A percentile compares a stretch with the other conserved stretches of the same genome.
Conservation (phyloP, 495 filamentous ascomycete genomes). For the Talaromyces ruber region DNA sequence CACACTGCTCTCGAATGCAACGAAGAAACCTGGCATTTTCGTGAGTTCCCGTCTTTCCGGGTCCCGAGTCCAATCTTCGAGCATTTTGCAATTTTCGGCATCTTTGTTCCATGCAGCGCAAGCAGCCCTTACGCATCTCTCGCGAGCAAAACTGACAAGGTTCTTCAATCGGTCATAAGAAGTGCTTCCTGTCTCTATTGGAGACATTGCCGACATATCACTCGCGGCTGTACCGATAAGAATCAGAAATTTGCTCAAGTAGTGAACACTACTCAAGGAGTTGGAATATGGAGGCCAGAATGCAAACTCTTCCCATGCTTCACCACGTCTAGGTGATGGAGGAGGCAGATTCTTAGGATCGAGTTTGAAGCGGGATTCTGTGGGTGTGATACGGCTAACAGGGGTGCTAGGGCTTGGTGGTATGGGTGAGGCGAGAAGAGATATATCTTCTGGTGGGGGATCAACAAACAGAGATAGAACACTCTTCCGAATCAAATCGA, state of each 20-base stretch:
- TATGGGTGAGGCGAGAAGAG: conserved; percentile 70
- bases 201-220: conserved; percentile 69
- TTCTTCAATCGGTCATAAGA: conserved; percentile 57
- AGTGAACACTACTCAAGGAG: conserved; percentile 78
- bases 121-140: conserved; percentile 70
- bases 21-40: conserved; percentile 77
- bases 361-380: conserved; percentile 67
- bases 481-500: conserved; percentile 71
- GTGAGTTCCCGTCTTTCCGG: conserved; percentile 74
- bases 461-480: conserved; percentile 79
- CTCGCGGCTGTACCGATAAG: conserved; percentile 77
- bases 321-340: conserved; percentile 64
- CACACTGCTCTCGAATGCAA: conserved; percentile 68
- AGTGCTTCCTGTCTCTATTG: conserved; percentile 48
- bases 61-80: conserved; percentile 87
- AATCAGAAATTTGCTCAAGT: conserved; percentile 69
- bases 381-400: conserved; percentile 38
- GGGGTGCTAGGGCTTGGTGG: conserved; percentile 65
- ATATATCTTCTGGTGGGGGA: conserved; percentile 82
- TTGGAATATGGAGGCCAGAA: conserved; percentile 96
- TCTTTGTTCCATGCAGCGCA: conserved; percentile 84
- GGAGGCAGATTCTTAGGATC: conserved; percentile 69
- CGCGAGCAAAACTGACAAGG: conserved; percentile 69
- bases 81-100: conserved; percentile 74
- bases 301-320: conserved; percentile 87